Base-by-base conservation (phyloP, 176 grass and related monocot species). In the Rhipidocladum racemiflorum region DNA sequence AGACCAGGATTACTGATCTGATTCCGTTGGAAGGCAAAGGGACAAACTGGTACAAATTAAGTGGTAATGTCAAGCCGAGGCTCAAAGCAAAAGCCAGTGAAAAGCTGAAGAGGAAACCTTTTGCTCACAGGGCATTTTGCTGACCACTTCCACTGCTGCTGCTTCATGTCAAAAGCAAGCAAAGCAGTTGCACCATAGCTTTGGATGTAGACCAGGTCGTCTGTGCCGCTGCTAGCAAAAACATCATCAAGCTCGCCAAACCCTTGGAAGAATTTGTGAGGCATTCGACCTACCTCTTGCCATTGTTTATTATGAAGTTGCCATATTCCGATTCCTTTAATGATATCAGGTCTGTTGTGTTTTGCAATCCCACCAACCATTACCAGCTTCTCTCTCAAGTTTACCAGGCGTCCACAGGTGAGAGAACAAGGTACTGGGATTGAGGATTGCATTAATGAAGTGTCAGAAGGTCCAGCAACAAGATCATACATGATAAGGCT, bases 321-420 rank as follows among this genome's bases (percentile, higher is more conserved):
- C 95, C 95, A 97, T 74, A 97, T 91, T 45, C 90, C 92, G 74
- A 97, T 97, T 44, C 95, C 95, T 78, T 94, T 97, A 56, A 97
- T 94, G 70, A 97, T 97, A 74, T 94, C 95, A 28, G 95, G 95
- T 25, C 95, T 89, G 60, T 97, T 93, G 65, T 89, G 85, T 21
- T 97, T 97, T 38, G 92, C 95, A 68, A 97, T 92, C 65, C 95
- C 95, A 11, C 95, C 95, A 51, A 97, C 92, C 90, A 97, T 81
- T 48, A 97, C 81, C 49, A 97, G 84, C 81, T 81, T 92, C 61
- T 92, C 95, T 49, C 86, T 84, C 46, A 94, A 64, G 70, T 97
- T 97, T 61, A 97, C 81, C 66, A 97, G 62, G 34, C 95, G 90
- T 9, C 92, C 95, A 46, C 95, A 94, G 34, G 95, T 97, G 56